phyloP scores from a whole-genome alignment of 108 stramenopile species.

The Cyclotella kingstonii region DNA sequence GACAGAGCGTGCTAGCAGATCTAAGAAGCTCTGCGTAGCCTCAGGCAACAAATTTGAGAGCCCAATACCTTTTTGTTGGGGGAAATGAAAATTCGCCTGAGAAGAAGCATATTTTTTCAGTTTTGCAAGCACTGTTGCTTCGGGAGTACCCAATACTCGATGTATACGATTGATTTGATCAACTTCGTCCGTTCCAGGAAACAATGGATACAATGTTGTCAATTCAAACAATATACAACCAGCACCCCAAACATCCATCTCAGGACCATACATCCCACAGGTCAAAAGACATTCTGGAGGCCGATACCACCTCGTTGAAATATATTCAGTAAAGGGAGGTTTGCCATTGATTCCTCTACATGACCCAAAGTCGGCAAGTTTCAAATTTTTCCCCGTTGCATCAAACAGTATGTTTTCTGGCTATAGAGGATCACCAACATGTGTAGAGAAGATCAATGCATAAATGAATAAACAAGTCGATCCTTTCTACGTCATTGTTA shows the following conservation, averaged over 20 bases:
- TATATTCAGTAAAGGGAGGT: slow-evolving; percentile 85
- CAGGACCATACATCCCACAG: slow-evolving; percentile 76
- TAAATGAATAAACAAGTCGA: neutral
- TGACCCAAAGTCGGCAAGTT: slow-evolving; percentile 88
- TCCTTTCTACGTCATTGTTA: too few species aligned
- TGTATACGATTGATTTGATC: slow-evolving; percentile 82
- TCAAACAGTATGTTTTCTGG: slow-evolving; percentile 87
- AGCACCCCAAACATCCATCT: slow-evolving; percentile 88
- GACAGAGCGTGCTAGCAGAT: slow-evolving; percentile 63
- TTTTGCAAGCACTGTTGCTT: slow-evolving; percentile 44
- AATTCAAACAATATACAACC: slow-evolving; percentile 87
- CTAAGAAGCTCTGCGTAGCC: slow-evolving; percentile 53
- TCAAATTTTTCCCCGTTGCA: slow-evolving; percentile 47
- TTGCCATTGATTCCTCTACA: slow-evolving; percentile 80
- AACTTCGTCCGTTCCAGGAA: slow-evolving; percentile 75
- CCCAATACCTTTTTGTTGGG: slow-evolving; percentile 63
- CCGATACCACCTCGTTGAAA: slow-evolving; percentile 86
- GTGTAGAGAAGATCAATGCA: neutral
- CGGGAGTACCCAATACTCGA: slow-evolving; percentile 66
- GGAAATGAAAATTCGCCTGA: slow-evolving; percentile 69
- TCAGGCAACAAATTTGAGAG: slow-evolving; percentile 72
- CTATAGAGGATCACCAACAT: slow-evolving; percentile 34
- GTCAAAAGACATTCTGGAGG: slow-evolving; percentile 84
- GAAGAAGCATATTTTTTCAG: slow-evolving; percentile 60
- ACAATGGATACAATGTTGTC: slow-evolving; percentile 74